Base-by-base conservation (phyloP, 805 yeast species). In the Saccharomycopsis fodiens region DNA sequence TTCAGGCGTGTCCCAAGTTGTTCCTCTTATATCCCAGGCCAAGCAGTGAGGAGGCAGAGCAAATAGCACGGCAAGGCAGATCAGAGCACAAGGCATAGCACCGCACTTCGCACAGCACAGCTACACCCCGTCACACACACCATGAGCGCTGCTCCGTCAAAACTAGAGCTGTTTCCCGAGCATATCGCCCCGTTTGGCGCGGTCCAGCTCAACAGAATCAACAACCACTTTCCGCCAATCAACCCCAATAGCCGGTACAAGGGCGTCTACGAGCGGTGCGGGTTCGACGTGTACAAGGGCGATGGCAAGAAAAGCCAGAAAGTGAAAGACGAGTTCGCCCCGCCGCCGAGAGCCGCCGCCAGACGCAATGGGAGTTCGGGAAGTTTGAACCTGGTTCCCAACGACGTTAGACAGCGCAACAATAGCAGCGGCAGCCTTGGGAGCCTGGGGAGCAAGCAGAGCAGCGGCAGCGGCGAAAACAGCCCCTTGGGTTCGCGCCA, bases 181-280 rank as follows among this genome's bases (percentile, higher is more conserved):
- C 47, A 44, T 25, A 47, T 50, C 15, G 35, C 42, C 6, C 53
- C 53, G 4, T 39, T 50, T 44, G 38, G 45, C 4, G 48, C 53
- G 3, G 48, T 50, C 7, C 53, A 50, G 22, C 63, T 51, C 47
- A 51, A 51, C 34, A 41, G 54, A 38, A 51, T 66, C 41, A 62
- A 76, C 53, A 72, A 78, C 8, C 76, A 82, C 3, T 85, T 84
- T 54, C 94, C 94, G 2, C 82, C 86, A 0, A 62, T 85, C 50
- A 78, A 77, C 45, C 76, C 82, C 0, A 73, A 74, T 31, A 78
- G 72, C 40, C 64, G 78, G 23, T 81, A 79, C 55, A 70, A 71
- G 54, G 80, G 88, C 1, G 93, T 83, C 2, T 77, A 82, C 61
- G 93, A 85, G 58, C 64, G 93, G 53, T 93, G 93, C 0, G 95